phyloP scores from a whole-genome alignment of 371 early-diverging fungal genomes.

The Mycotypha africana region DNA sequence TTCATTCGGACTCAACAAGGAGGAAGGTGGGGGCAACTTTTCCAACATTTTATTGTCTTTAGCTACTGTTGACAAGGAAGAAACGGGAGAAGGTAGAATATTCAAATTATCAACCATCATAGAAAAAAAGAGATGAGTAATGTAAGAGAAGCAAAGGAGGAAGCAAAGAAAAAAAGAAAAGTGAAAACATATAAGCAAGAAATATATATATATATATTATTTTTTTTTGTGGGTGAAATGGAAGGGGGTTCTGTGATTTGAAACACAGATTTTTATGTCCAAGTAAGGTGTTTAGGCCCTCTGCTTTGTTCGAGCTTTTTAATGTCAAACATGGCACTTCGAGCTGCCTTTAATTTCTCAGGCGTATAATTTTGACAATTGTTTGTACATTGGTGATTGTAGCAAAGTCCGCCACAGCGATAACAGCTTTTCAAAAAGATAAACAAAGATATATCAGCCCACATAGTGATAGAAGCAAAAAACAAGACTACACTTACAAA shows the following conservation, averaged over 20 bases:
- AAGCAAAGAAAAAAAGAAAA: neutral
- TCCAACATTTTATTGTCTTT: constrained; percentile 6
- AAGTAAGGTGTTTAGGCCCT: too few relatives aligned
- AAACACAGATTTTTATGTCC: too few relatives aligned
- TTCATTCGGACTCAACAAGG: constrained; percentile 13
- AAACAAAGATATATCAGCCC: neutral
- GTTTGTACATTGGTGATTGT: constrained; percentile 5
- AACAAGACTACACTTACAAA: constrained; percentile 11
- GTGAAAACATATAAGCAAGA: too few relatives aligned
- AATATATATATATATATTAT: too few relatives aligned
- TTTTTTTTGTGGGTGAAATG: too few relatives aligned
- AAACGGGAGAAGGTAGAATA: too few relatives aligned
- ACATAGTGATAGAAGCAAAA: neutral
- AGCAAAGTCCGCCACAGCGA: constrained; percentile 15
- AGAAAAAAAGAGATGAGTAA: neutral
- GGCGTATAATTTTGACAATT: neutral
- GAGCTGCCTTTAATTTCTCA: neutral
- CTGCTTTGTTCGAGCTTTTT: neutral
- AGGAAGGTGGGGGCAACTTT: constrained; percentile 25
- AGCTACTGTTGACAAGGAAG: neutral
- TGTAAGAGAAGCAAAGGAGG: neutral
- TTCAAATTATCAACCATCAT: too few relatives aligned
- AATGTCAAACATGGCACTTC: constrained; percentile 8
- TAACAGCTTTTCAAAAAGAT: constrained; percentile 7
- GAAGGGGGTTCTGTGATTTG: too few relatives aligned